phyloP scores from a whole-genome alignment of 2,329 filamentous ascomycete species.

The Gnomoniopsis sp. region DNA sequence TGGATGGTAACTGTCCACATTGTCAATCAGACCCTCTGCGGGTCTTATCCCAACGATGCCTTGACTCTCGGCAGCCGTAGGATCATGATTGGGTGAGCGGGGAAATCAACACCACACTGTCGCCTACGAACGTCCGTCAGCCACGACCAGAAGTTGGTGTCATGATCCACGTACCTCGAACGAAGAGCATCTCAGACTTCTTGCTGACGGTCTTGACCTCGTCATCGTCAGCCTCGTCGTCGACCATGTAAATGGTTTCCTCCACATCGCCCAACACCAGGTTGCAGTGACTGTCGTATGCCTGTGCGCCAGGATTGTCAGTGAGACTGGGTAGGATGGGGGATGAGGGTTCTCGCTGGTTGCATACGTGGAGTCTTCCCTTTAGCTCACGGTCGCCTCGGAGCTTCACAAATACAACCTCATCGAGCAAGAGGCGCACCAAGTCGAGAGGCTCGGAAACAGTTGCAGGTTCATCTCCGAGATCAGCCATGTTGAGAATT shows the following conservation, averaged over 20 bases:
- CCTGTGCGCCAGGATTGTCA: slow-evolving; percentile 48
- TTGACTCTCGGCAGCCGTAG: background rate
- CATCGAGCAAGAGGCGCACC: slow-evolving; percentile 89
- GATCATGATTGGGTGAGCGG: slow-evolving; percentile 21
- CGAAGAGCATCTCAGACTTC: slow-evolving; percentile 98
- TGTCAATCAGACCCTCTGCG: no score
- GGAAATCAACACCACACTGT: slow-evolving; percentile 29
- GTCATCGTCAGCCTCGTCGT: slow-evolving; percentile 81
- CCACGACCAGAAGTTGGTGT: background rate
- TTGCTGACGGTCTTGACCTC: slow-evolving; percentile 89
- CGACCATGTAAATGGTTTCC: slow-evolving; percentile 92
- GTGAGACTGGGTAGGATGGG: background rate
- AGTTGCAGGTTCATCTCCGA: slow-evolving; percentile 67
- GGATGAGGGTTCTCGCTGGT: background rate
- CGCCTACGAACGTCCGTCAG: slow-evolving; percentile 19
- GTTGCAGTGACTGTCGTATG: slow-evolving; percentile 98
- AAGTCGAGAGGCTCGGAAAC: slow-evolving; percentile 93
- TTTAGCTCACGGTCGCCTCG: slow-evolving; percentile 93
- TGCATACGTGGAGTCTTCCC: slow-evolving; percentile 80
- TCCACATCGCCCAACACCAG: slow-evolving; percentile 93
- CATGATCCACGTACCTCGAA: slow-evolving; percentile 68
- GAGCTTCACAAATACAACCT: slow-evolving; percentile 95
- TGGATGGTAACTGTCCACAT: no score
- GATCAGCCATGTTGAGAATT: slow-evolving; percentile 69
- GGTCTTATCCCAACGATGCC: background rate